Percentiles rank a stretch among this genome's conserved stretches.
These are phyloP conservation scores for Jamesozyma piceae DNA, from an alignment of 805 yeast genomes.

Conservation along the genomic window DNA sequence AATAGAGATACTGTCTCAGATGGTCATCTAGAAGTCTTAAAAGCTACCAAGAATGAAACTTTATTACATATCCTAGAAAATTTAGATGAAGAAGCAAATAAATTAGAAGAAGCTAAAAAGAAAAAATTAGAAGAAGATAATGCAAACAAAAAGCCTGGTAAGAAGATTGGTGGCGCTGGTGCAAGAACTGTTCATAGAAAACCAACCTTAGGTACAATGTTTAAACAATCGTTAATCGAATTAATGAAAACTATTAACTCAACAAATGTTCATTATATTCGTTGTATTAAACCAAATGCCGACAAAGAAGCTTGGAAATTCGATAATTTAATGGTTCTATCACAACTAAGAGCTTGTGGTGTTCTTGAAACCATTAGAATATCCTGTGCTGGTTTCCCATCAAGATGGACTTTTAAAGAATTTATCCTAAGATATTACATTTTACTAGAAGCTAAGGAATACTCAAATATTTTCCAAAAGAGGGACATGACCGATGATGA, in stretches of 20 bases:
- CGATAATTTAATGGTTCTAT: conserved; percentile 88
- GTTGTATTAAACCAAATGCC: conserved; percentile 96
- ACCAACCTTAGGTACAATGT: conserved; percentile 91
- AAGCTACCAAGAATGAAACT: conserved; percentile 56
- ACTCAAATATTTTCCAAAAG: conserved; percentile 51
- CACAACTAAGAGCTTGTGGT: conserved; percentile 97
- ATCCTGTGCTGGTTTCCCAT: conserved; percentile 96
- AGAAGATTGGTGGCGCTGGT: background rate
- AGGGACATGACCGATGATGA: conserved; percentile 42
- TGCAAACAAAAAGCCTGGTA: conserved; percentile 32
- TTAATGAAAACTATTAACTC: conserved; percentile 88
- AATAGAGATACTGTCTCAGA: conserved; percentile 96
- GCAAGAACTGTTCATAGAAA: conserved; percentile 47
- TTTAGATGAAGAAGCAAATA: conserved; percentile 47
- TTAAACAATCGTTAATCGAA: conserved; percentile 84
- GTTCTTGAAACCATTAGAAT: conserved; percentile 92
- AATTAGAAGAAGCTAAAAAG: conserved; percentile 33
- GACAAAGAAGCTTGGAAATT: conserved; percentile 92
- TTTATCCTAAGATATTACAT: conserved; percentile 85
- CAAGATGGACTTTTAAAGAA: conserved; percentile 90
- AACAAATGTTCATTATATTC: conserved; percentile 91
- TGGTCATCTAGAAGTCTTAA: conserved; percentile 81
- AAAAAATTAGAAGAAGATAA: conserved; percentile 21
- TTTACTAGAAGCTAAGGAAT: conserved; percentile 60
- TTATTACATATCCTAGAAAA: conserved; percentile 55